These are phyloP conservation scores for Echinosophora koreensis DNA, from an alignment of 306 rosid species.

Conservation along the genomic window DNA sequence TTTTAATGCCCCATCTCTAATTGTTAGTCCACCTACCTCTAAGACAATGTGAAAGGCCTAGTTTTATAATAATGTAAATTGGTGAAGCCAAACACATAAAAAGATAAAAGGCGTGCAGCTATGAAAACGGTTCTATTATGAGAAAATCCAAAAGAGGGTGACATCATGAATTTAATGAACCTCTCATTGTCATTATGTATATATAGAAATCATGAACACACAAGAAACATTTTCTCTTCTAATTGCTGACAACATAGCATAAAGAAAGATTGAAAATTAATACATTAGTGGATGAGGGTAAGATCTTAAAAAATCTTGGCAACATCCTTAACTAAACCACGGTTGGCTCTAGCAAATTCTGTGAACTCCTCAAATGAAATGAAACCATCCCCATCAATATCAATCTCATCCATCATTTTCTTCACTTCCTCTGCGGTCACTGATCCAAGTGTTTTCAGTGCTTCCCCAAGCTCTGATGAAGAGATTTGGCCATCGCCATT, in stretches of 20 bases:
- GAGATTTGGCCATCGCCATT: slow-evolving; percentile 82
- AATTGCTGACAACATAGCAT: slow-evolving; percentile 17
- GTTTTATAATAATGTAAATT: not conserved
- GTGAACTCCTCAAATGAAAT: slow-evolving; percentile 72
- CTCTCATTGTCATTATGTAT: slow-evolving; percentile 38
- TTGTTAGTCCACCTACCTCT: not conserved
- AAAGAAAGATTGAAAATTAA: slow-evolving; percentile 21
- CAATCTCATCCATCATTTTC: slow-evolving; percentile 81
- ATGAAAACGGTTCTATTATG: slow-evolving; percentile 27
- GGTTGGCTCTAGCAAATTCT: slow-evolving; percentile 66
- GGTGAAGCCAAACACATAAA: not conserved
- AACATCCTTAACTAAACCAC: slow-evolving; percentile 71
- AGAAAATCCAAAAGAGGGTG: slow-evolving; percentile 39
- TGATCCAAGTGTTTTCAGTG: slow-evolving; percentile 67
- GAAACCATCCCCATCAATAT: slow-evolving; percentile 74
- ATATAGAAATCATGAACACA: slow-evolving; percentile 34
- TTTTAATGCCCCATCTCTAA: not conserved
- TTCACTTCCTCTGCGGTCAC: slow-evolving; percentile 65
- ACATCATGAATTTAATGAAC: slow-evolving; percentile 41
- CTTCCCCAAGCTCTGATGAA: slow-evolving; percentile 71
- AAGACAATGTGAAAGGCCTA: not conserved
- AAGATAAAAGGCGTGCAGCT: not conserved
- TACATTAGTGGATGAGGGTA: not conserved
- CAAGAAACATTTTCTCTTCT: slow-evolving; percentile 7
- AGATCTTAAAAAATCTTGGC: slow-evolving; percentile 68